phyloP scores from a whole-genome alignment of 441 rosid genomes.

The Populus trichocarpa region DNA sequence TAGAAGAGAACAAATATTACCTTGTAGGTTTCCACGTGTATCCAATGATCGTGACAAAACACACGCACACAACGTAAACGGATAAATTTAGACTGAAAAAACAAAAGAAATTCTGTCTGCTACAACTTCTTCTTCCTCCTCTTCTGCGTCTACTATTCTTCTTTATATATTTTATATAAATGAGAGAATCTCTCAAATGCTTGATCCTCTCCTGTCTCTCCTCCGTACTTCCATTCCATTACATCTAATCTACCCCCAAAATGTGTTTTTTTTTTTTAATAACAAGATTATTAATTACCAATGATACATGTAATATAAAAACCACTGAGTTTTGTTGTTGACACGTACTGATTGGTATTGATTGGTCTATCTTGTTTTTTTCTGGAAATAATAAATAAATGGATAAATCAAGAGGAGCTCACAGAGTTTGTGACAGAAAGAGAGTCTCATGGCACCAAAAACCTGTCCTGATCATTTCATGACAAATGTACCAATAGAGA shows the following conservation, averaged over 20 bases:
- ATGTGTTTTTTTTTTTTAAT: neutral
- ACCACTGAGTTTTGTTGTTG: no score
- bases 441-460: neutral
- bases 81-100: conserved; percentile 15
- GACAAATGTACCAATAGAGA: neutral
- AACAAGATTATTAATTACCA: no score
- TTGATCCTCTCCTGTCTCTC: conserved; percentile 13
- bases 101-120: neutral
- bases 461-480: conserved; percentile 7
- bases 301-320: neutral
- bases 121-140: no score
- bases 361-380: neutral
- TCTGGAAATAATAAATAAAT: neutral
- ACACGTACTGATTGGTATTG: neutral
- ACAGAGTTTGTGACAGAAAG: neutral
- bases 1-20: conserved; percentile 27
- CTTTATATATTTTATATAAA: neutral
- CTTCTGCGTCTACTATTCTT: neutral
- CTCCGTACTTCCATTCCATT: neutral
- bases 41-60: conserved; percentile 45
- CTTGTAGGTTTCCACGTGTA: conserved; percentile 59
- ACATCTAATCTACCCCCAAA: neutral
- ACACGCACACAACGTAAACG: conserved; percentile 28
- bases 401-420: no score
- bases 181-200: conserved; percentile 15